Evolutionary conservation across 2,329 filamentous ascomycete genomes (phyloP).

Genomic region (Neofusicoccum umdonicola): DNA sequence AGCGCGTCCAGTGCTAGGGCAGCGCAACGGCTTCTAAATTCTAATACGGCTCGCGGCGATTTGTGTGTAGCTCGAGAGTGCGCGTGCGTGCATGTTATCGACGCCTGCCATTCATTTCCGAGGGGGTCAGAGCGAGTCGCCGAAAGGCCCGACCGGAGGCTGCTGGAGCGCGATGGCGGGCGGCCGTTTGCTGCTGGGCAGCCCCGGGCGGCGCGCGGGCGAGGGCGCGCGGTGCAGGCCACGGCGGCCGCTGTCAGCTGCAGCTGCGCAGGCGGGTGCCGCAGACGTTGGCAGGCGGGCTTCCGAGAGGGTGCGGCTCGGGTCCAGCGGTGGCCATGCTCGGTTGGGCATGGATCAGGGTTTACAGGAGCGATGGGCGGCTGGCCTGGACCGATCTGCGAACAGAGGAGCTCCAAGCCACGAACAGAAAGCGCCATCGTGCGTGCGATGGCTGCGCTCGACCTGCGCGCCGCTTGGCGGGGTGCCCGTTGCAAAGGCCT

Average conservation of each 20-base stretch:
- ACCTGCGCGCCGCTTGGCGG: background rate
- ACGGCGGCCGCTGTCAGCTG: too few relatives aligned
- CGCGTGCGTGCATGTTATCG: background rate
- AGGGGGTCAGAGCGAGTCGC: background rate
- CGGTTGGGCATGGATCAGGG: conserved; percentile 13
- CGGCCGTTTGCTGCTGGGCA: background rate
- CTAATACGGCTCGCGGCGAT: background rate
- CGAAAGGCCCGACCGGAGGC: background rate
- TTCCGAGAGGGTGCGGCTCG: background rate
- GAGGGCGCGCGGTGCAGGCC: too few relatives aligned
- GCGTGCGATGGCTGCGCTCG: background rate
- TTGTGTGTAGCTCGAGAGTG: background rate
- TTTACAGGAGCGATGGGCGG: background rate
- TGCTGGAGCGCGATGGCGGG: background rate
- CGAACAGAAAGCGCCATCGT: background rate
- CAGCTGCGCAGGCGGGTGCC: too few relatives aligned
- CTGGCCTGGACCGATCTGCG: conserved; percentile 4
- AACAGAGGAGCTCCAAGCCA: conserved; percentile 4
- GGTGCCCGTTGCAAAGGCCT: background rate
- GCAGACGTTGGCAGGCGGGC: too few relatives aligned
- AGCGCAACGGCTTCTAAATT: background rate
- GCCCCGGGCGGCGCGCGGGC: too few relatives aligned
- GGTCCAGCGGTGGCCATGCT: conserved; percentile 8
- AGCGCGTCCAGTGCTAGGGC: background rate
- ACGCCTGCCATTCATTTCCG: background rate